A percentile compares a stretch with the other conserved stretches of the same genome.
Conservation (phyloP, 805 yeast genomes). For the Scheffersomyces lignosus region DNA sequence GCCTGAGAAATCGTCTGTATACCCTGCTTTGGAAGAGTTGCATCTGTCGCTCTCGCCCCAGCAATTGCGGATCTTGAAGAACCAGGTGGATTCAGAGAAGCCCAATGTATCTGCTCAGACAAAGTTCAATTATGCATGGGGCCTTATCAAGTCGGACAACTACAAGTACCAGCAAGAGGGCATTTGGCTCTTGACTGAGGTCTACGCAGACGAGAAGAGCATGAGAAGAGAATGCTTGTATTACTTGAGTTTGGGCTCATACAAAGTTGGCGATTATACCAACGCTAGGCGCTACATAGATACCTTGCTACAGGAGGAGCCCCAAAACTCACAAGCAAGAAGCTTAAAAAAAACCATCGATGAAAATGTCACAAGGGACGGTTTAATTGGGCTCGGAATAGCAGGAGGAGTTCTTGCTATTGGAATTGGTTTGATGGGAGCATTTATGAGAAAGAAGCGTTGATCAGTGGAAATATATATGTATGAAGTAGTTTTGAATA, state of each 20-base stretch:
- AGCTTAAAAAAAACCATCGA: conserved; percentile 75
- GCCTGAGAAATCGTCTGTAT: conserved; percentile 9
- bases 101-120: conserved; percentile 82
- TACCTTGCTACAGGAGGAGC: conserved; percentile 73
- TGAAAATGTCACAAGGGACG: conserved; percentile 81
- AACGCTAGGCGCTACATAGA: conserved; percentile 87
- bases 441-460: conserved; percentile 36
- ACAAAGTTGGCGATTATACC: conserved; percentile 81
- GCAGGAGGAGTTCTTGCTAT: conserved; percentile 73
- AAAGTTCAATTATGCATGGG: conserved; percentile 95
- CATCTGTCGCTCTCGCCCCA: conserved; percentile 62
- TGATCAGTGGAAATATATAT: conserved; percentile 6
- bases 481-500: no score
- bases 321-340: conserved; percentile 76
- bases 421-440: conserved; percentile 64
- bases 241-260: conserved; percentile 84
- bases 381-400: conserved; percentile 83
- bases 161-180: conserved; percentile 75
- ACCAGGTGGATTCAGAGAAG: conserved; percentile 78
- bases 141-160: conserved; percentile 70
- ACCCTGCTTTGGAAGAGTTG: conserved; percentile 43
- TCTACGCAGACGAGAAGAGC: conserved; percentile 73
- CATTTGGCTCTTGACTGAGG: conserved; percentile 65
- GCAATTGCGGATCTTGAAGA: conserved; percentile 72
- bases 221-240: conserved; percentile 89